These are phyloP conservation scores for Exserohilum rostratum DNA, from an alignment of 2,329 filamentous ascomycete species.

Conservation along the genomic window DNA sequence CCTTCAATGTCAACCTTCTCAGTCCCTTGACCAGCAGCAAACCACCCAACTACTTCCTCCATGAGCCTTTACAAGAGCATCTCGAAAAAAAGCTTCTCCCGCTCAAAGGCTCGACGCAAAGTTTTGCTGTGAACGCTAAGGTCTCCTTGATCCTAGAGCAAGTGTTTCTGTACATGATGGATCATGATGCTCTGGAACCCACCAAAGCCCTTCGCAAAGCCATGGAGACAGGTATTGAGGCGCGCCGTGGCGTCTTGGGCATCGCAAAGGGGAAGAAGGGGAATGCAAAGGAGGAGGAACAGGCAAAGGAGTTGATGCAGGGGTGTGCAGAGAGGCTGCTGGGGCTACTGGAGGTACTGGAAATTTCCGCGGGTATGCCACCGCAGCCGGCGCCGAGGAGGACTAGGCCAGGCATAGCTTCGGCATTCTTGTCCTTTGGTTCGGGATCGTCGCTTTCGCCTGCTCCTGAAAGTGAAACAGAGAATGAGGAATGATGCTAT, in stretches of 20 bases:
- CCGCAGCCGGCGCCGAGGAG: slow-evolving; percentile 13
- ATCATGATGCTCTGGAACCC: slow-evolving; percentile 21
- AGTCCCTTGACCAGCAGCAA: slow-evolving; percentile 32
- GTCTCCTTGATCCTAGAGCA: slow-evolving; percentile 45
- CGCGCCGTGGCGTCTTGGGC: slow-evolving; percentile 53
- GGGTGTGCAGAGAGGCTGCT: slow-evolving; percentile 44
- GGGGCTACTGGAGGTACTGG: slow-evolving; percentile 42
- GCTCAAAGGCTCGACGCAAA: slow-evolving; percentile 30
- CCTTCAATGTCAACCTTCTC: slow-evolving; percentile 51
- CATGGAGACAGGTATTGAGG: slow-evolving; percentile 60
- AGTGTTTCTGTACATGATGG: slow-evolving; percentile 40
- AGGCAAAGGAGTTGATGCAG: slow-evolving; percentile 43
- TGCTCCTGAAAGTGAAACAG: slow-evolving; percentile 30
- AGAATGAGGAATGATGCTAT: slow-evolving; percentile 4
- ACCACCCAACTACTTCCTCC: slow-evolving; percentile 34
- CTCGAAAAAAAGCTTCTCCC: slow-evolving; percentile 37
- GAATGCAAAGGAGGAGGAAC: slow-evolving; percentile 44
- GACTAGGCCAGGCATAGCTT: background rate
- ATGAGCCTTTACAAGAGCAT: slow-evolving; percentile 35
- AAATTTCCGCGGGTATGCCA: slow-evolving; percentile 24
- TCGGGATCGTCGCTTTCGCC: slow-evolving; percentile 32
- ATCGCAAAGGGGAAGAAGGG: slow-evolving; percentile 55
- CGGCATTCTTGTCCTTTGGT: slow-evolving; percentile 24
- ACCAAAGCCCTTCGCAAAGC: slow-evolving; percentile 50
- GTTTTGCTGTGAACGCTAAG: slow-evolving; percentile 43